A percentile compares a stretch with the other conserved stretches of the same genome.
Evolutionary conservation across 208 protist species (phyloP).

Genomic region (Spongospora subterranea): DNA sequence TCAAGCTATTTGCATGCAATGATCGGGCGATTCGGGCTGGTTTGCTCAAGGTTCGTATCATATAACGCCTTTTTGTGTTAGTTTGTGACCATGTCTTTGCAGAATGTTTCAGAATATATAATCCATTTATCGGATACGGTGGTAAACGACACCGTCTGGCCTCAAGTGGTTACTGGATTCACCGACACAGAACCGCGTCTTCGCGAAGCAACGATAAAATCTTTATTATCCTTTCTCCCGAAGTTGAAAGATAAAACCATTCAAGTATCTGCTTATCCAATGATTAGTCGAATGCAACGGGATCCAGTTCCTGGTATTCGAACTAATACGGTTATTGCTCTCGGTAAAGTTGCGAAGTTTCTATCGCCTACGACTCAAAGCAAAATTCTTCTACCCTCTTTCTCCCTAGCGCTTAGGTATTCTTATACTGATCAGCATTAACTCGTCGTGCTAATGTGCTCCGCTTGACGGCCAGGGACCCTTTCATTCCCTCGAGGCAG

Average conservation of each 20-base stretch:
- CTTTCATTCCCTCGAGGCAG: slow-evolving; percentile 31
- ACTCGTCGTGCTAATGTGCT: not conserved
- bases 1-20: slow-evolving; percentile 51
- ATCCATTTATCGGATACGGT: slow-evolving; percentile 32
- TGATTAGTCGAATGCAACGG: slow-evolving; percentile 16
- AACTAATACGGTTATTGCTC: slow-evolving; percentile 23
- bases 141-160: slow-evolving; percentile 18
- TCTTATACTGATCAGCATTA: not conserved
- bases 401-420: slow-evolving; percentile 20
- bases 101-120: slow-evolving; percentile 8
- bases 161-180: not conserved
- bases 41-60: not conserved
- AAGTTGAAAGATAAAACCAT: slow-evolving; percentile 54
- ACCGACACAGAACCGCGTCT: slow-evolving; percentile 45
- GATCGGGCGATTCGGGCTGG: slow-evolving; percentile 40
- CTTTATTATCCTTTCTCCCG: not conserved
- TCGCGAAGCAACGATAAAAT: not conserved
- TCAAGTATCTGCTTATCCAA: not conserved
- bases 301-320: slow-evolving; percentile 43
- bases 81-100: not conserved
- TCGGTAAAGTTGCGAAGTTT: slow-evolving; percentile 5
- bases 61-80: not conserved
- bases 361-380: not conserved
- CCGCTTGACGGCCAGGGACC: no score
- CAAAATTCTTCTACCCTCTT: not conserved